Conservation (phyloP, 352 stramenopile species). For the Aphanomyces invadans region DNA sequence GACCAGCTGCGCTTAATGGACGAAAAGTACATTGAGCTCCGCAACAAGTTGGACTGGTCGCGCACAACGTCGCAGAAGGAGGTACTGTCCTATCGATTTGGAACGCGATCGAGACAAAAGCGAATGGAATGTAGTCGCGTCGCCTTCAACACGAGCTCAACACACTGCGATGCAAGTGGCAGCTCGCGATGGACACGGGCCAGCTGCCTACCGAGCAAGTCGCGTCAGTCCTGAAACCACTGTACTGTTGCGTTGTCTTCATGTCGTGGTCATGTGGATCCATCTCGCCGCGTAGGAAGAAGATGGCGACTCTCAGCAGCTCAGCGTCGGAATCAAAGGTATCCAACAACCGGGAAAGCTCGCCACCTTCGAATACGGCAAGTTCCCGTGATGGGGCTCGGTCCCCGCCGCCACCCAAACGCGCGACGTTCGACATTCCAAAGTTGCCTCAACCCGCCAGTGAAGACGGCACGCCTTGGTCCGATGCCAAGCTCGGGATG, state of each 20-base stretch:
- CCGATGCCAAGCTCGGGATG: slow-evolving; percentile 54
- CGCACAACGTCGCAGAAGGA: slow-evolving; percentile 80
- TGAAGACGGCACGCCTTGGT: slow-evolving; percentile 58
- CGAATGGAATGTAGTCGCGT: too few species aligned
- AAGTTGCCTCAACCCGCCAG: slow-evolving; percentile 60
- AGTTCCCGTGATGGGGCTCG: slow-evolving; percentile 12
- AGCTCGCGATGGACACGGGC: slow-evolving; percentile 21
- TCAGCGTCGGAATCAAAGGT: slow-evolving; percentile 52
- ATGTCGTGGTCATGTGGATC: too few species aligned
- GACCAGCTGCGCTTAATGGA: slow-evolving; percentile 96
- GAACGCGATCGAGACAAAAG: too few species aligned
- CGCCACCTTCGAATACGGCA: background rate
- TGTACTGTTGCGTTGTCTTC: too few species aligned
- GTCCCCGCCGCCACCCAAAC: slow-evolving; percentile 4
- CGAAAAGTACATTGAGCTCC: slow-evolving; percentile 95
- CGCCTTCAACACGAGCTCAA: slow-evolving; percentile 54
- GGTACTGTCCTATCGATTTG: too few species aligned
- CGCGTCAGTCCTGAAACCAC: slow-evolving; percentile 11
- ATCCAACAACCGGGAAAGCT: slow-evolving; percentile 26
- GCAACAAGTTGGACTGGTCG: slow-evolving; percentile 93
- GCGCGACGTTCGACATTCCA: slow-evolving; percentile 54
- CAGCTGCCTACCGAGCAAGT: slow-evolving; percentile 7
- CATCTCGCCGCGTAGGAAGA: too few species aligned
- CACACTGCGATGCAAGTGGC: slow-evolving; percentile 33
- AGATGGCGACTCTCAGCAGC: slow-evolving; percentile 30